Percentiles rank a stretch among this genome's conserved stretches.
phyloP scores from a whole-genome alignment of 176 grass and related monocot species.

The Olyra latifolia region DNA sequence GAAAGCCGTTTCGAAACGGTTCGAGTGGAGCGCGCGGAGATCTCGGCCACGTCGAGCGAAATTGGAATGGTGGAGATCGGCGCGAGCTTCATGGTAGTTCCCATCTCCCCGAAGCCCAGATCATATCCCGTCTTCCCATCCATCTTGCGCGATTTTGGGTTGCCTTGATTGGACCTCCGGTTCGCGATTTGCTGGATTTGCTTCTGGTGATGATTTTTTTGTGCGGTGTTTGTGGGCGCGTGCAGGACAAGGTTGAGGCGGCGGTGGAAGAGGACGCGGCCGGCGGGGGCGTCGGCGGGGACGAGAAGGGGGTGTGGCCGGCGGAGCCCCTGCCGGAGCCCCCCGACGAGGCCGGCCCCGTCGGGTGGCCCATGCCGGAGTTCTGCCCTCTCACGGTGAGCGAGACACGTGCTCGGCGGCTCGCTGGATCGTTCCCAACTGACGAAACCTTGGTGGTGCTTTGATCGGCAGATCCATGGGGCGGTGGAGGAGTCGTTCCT shows the following conservation, averaged over 20 bases:
- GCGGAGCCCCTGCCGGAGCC: slow-evolving; percentile 53
- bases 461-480: slow-evolving; percentile 41
- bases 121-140: background rate
- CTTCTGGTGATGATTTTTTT: background rate
- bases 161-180: background rate
- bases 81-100: slow-evolving; percentile 46
- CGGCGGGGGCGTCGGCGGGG: background rate
- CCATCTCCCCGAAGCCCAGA: background rate
- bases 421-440: background rate
- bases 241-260: slow-evolving; percentile 46
- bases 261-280: background rate
- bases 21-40: background rate
- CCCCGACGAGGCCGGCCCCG: slow-evolving; percentile 46
- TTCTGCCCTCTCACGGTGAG: slow-evolving; percentile 63
- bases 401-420: background rate
- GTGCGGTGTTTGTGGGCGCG: background rate
- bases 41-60: background rate
- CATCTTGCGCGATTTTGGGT: background rate
- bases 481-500: slow-evolving; percentile 45
- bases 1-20: background rate
- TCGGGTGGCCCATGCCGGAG: slow-evolving; percentile 60
- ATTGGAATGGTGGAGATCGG: slow-evolving; percentile 37
- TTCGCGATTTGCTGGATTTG: background rate
- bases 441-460: background rate
- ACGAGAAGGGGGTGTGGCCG: slow-evolving; percentile 32